phyloP scores from a whole-genome alignment of 805 yeast genomes.

The Candida taoyuanica region DNA sequence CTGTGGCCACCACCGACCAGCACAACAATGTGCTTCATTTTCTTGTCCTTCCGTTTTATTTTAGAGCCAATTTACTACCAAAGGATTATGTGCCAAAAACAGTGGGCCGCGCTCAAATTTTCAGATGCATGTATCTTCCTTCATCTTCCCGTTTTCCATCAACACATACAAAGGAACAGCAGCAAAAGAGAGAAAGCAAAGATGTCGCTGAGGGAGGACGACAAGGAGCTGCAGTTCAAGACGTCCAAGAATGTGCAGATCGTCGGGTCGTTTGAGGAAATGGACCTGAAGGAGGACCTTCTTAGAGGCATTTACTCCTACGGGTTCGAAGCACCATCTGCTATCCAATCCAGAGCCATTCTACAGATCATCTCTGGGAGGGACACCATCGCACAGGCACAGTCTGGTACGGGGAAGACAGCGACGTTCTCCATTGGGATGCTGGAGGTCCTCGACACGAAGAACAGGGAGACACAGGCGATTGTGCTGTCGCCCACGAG shows the following conservation, averaged over 20 bases:
- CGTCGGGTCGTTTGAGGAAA: slow-evolving; percentile 68
- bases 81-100: no score
- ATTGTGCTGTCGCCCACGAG: slow-evolving; percentile 92
- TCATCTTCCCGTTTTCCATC: no score
- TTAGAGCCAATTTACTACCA: no score
- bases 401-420: slow-evolving; percentile 98
- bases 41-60: no score
- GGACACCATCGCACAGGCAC: slow-evolving; percentile 98
- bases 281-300: slow-evolving; percentile 63
- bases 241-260: slow-evolving; percentile 51
- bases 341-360: slow-evolving; percentile 97
- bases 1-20: slow-evolving; percentile 62
- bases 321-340: slow-evolving; percentile 96
- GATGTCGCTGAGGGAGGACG: slow-evolving; percentile 41
- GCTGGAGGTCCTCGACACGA: slow-evolving; percentile 78
- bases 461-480: slow-evolving; percentile 76
- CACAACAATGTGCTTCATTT: slow-evolving; percentile 30
- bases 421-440: slow-evolving; percentile 96
- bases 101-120: slow-evolving; percentile 1
- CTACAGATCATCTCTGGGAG: slow-evolving; percentile 90
- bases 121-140: no score
- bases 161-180: no score
- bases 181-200: neutral
- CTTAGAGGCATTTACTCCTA: slow-evolving; percentile 71
- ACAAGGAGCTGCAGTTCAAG: slow-evolving; percentile 45